These are phyloP conservation scores for Sindora glabra DNA, from an alignment of 306 rosid species.

Conservation along the genomic window DNA sequence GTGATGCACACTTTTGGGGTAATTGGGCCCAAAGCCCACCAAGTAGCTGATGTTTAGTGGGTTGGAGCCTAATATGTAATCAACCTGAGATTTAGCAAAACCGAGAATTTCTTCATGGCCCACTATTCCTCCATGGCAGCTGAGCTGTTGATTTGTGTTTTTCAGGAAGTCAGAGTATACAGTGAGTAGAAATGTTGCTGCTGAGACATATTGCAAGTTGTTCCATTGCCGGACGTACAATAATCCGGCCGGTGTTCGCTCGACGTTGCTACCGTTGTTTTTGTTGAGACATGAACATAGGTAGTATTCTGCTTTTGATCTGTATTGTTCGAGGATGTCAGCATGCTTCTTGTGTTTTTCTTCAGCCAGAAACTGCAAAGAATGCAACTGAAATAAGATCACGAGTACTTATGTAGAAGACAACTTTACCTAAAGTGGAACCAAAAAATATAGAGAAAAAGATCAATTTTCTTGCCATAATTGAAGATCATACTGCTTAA, in stretches of 20 bases:
- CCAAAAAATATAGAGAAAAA: no score
- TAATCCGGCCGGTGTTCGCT: slow-evolving; percentile 75
- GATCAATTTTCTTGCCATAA: no score
- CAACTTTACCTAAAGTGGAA: no score
- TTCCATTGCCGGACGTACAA: slow-evolving; percentile 79
- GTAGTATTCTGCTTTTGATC: slow-evolving; percentile 77
- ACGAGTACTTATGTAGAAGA: no score
- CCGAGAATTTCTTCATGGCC: slow-evolving; percentile 35
- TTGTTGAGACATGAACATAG: slow-evolving; percentile 86
- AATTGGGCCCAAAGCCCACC: slow-evolving; percentile 69
- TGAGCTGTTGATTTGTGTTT: slow-evolving; percentile 38
- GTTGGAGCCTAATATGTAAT: slow-evolving; percentile 81
- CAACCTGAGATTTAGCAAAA: slow-evolving; percentile 68
- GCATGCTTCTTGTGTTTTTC: slow-evolving; percentile 47
- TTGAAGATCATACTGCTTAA: no score
- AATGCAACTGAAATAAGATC: not conserved
- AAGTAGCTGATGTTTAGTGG: slow-evolving; percentile 87
- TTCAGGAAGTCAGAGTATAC: slow-evolving; percentile 60
- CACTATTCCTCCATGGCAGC: slow-evolving; percentile 39
- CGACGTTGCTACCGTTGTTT: slow-evolving; percentile 53
- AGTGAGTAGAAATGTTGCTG: slow-evolving; percentile 77
- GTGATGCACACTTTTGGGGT: slow-evolving; percentile 78
- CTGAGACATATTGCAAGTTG: slow-evolving; percentile 95
- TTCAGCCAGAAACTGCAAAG: slow-evolving; percentile 50
- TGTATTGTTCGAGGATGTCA: slow-evolving; percentile 44